Evolutionary conservation across 352 stramenopile genomes (phyloP).

Genomic region (Pythium scleroteichum): DNA sequence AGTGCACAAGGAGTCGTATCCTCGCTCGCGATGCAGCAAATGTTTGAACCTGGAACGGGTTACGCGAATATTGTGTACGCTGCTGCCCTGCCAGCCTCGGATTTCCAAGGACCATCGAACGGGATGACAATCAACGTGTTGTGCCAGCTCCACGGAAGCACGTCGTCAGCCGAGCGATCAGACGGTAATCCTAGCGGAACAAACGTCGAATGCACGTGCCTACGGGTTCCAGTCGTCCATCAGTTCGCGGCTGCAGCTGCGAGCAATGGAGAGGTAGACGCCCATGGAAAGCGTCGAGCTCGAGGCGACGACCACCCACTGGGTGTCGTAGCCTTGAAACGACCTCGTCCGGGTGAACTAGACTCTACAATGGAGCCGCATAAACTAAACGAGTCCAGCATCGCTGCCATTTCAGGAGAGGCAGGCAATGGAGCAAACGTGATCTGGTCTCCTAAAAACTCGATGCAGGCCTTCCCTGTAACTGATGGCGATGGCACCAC

Average conservation of each 20-base stretch:
- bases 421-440: conserved; percentile 15
- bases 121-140: conserved; percentile 8
- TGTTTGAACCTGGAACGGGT: conserved; percentile 9
- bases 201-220: conserved; percentile 11
- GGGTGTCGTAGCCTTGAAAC: neutral
- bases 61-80: conserved; percentile 7
- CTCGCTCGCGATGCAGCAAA: conserved; percentile 8
- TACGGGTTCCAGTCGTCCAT: conserved; percentile 5
- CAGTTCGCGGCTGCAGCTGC: conserved; percentile 1
- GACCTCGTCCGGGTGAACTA: neutral
- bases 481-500: conserved; percentile 29
- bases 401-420: neutral
- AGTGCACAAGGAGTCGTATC: neutral
- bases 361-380: neutral
- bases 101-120: neutral
- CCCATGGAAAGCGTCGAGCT: conserved; percentile 5
- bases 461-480: conserved; percentile 21
- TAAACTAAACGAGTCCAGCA: neutral
- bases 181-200: neutral
- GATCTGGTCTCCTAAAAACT: conserved; percentile 25
- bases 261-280: neutral
- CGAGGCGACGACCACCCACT: neutral
- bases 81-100: neutral
- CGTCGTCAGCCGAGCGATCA: neutral
- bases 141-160: conserved; percentile 15